A percentile compares a stretch with the other conserved stretches of the same genome.
These are phyloP conservation scores for Symbiodinium natans DNA, from an alignment of 73 alveolate species.

Conservation along the genomic window DNA sequence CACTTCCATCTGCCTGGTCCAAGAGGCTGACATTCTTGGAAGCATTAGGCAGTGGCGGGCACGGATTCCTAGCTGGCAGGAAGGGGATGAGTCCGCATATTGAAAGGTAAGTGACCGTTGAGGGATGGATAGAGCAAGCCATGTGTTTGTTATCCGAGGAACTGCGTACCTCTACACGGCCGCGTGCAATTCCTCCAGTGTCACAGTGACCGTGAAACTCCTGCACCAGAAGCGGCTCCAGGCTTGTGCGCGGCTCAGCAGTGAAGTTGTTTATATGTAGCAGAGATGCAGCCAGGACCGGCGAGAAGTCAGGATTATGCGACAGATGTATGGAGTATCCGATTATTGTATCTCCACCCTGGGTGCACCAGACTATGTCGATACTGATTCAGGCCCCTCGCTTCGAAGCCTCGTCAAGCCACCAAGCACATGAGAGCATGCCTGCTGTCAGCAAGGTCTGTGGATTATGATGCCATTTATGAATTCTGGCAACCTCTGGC, in stretches of 20 bases:
- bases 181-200: background rate
- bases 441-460: background rate
- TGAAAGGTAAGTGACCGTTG: background rate
- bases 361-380: slow-evolving; percentile 68
- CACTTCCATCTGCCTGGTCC: slow-evolving; percentile 16
- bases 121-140: too few relatives aligned
- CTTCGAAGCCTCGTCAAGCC: background rate
- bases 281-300: background rate
- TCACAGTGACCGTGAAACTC: background rate
- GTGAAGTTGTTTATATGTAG: too few relatives aligned
- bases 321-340: background rate
- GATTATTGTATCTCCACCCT: slow-evolving; percentile 38
- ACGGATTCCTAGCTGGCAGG: background rate
- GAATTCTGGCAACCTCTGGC: slow-evolving; percentile 35
- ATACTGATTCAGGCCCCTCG: background rate
- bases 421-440: background rate
- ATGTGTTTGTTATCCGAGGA: too few relatives aligned
- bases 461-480: slow-evolving; percentile 37
- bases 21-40: background rate
- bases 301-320: background rate
- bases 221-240: background rate
- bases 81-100: background rate
- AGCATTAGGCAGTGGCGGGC: background rate
- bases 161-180: background rate
- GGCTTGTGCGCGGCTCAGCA: background rate